Base-by-base conservation (phyloP, 441 rosid genomes). In the Erodium trifolium region DNA sequence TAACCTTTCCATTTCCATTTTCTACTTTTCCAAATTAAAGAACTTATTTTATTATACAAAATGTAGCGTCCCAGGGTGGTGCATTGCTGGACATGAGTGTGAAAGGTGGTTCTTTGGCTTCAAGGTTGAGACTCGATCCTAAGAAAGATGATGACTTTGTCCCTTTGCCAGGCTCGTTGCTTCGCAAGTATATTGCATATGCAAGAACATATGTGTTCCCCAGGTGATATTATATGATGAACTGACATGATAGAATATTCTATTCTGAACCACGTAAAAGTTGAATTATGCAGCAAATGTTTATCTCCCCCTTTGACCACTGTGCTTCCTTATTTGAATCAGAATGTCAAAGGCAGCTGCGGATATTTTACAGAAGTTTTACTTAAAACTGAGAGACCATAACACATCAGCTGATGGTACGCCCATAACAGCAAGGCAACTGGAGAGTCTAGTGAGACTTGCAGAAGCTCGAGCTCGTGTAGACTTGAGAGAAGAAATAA, bases 311-410 rank as follows among this genome's bases (percentile, higher is more conserved):
- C 2, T 23, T 23, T 23, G 27, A 23, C 27, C 18, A 17, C 8
- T 63, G 45, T 71, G 35, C 67, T 77, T 69, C 53, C 63, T 74
- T 70, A 14, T 67, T 55, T 79, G 68, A 68, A 71, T 68, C 63
- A 94, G 99, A 82, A 90, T 94, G 97, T 84, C 98, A 35, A 86
- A 79, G 80, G 86, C 93, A 70, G 99, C 99, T 9, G 99, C 96
- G 13, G 94, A 94, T 70, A 88, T 94, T 71, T 78, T 94, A 49
- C 89, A 88, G 73, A 90, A 94, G 73, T 94, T 94, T 79, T 94
- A 90, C 85, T 87, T 94, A 65, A 82, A 76, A 71, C 91, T 92
- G 73, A 87, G 97, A 80, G 99, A 92, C 76, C 93, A 75, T 68
- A 85, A 85, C 77, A 92, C 97, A 63, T 87, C 99, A 68, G 97